Base-by-base conservation (phyloP, 164 flowering plant species). In the Akebia trifoliata region DNA sequence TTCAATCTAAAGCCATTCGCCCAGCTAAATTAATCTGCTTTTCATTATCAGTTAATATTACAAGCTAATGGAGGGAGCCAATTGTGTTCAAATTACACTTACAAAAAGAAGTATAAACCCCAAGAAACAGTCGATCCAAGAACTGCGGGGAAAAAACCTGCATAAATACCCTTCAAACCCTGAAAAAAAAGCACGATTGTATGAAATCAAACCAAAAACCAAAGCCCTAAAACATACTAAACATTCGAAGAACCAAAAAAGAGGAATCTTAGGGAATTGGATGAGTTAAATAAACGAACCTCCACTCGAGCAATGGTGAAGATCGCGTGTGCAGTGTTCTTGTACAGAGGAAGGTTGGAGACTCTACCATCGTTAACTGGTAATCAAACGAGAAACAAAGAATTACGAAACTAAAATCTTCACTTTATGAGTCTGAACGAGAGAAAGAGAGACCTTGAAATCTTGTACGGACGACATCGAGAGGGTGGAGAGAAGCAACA, bases 111-210 rank as follows among this genome's bases (percentile, higher is more conserved):
- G 65, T 87, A 90, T 49, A 90, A 69, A 37, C 90, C 90, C 95
- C 95, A 90, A 10, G 97, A 90, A 69, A 90, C 30, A 60, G 92
- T 78, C 39, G 98, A 92, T 36, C 98, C 98, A 49, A 89, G 71
- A 63, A 92, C 93, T 1, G 97, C 89, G 55, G 98, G 98, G 66
- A 46, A 67, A 49, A 89, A 87, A 31, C 98, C 95, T 10, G 94
- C 94, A 76, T 92, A 92, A 37, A 92, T 81, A 59, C 97, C 98
- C 72, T 81, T 78, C 57, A 89, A 60, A n/a, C 95, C 95, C 98
- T 91, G 81, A 64, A 70, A 64, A 2, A 54, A 21, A 55, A 17
- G 45, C 10, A 22, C 1, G 29, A 4, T 1, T 1, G 11, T 26
- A 18, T 21, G 18, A 31, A 36, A 0, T n/a, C 1, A 39, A 52